Conservation (phyloP, 257 asterid species). For the Solanum lycopersicoides region DNA sequence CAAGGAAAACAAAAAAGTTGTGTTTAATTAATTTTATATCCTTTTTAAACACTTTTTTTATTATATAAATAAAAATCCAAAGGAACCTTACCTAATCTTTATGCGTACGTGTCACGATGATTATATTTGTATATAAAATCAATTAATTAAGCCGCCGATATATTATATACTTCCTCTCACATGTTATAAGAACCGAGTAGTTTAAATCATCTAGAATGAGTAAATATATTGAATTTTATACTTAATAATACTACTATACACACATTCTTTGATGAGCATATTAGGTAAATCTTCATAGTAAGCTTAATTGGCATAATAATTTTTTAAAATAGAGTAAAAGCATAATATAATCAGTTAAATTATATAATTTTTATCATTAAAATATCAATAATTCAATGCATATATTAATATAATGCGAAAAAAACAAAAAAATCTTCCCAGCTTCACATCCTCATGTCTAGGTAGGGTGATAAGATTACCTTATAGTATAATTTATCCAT, state of each 20-base stretch:
- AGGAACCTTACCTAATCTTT: neutral
- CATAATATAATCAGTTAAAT: neutral
- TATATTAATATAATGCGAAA: neutral
- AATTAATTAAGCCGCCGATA: neutral
- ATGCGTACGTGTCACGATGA: neutral
- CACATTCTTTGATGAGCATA: neutral
- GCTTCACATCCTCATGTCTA: neutral
- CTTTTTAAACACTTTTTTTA: neutral
- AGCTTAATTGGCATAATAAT: neutral
- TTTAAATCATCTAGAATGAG: neutral
- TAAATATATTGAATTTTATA: neutral
- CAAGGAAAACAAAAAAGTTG: too few species aligned
- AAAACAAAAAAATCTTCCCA: neutral
- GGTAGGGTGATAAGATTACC: neutral
- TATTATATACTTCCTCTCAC: neutral
- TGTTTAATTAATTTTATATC: too few species aligned
- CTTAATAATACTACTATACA: neutral
- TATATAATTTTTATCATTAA: too few species aligned
- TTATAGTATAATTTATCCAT: too few species aligned
- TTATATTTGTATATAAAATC: neutral
- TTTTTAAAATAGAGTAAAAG: neutral
- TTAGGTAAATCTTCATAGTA: neutral
- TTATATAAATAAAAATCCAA: neutral
- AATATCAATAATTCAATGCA: neutral
- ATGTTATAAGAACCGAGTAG: neutral